A percentile compares a stretch with the other conserved stretches of the same genome.
These are phyloP conservation scores for Acrasis kona DNA, from an alignment of 78 protist species.

Conservation along the genomic window DNA sequence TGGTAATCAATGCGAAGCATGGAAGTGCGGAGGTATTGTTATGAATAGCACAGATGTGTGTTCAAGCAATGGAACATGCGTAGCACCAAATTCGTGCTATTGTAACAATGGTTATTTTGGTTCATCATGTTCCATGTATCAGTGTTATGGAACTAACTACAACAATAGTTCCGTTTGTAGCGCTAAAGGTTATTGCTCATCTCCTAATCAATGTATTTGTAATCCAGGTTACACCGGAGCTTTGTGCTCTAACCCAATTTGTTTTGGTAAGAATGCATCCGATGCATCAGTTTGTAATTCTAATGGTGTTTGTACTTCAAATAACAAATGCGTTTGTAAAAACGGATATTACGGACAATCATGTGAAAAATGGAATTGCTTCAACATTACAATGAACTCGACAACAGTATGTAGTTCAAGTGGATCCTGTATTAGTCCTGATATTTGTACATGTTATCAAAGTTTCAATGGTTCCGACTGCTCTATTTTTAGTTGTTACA, in stretches of 20 bases:
- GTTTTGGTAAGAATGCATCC: neutral
- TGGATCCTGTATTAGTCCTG: neutral
- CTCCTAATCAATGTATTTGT: neutral
- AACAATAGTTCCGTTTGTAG: neutral
- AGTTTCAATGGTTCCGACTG: neutral
- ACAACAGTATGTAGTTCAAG: neutral
- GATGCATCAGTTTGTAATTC: neutral
- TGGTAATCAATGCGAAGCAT: neutral
- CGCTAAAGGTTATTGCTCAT: neutral
- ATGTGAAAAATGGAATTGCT: neutral
- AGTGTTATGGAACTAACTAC: neutral
- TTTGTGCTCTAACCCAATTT: too few relatives aligned
- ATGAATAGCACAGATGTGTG: too few relatives aligned
- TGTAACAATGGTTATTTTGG: neutral
- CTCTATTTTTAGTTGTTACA: neutral
- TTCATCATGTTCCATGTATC: neutral
- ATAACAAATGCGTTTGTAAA: neutral
- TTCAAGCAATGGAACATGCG: neutral
- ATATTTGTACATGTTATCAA: neutral
- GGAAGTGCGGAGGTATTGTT: neutral
- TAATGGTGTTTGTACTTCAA: neutral
- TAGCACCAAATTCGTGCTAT: neutral
- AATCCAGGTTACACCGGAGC: neutral
- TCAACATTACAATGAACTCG: neutral
- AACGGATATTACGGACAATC: neutral